Percentiles rank a stretch among this genome's conserved stretches.
Evolutionary conservation across 768 basidiomycete species (phyloP).

Genomic region (Rubroboletus satanas): DNA sequence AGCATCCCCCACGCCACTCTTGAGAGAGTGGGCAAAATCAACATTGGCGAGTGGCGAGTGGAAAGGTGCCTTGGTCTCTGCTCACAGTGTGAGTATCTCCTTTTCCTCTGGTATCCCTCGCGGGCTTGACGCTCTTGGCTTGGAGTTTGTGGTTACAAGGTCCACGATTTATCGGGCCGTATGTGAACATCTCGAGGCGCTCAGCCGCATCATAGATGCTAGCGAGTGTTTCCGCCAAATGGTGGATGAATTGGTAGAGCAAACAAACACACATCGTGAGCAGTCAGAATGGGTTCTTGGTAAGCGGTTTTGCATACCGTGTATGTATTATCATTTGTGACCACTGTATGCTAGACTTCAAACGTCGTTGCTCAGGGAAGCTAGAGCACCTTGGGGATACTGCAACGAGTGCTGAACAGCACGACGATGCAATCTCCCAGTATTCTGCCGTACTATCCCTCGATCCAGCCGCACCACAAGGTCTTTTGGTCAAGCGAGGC

Average conservation of each 20-base stretch:
- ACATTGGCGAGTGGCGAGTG: not conserved
- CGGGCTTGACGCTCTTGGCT: not conserved
- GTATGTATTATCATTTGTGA: not conserved
- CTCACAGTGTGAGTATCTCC: not conserved
- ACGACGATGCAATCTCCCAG: not conserved
- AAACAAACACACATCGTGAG: not conserved
- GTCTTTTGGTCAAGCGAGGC: slow-evolving; percentile 7
- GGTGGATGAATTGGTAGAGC: not conserved
- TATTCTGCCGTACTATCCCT: slow-evolving; percentile 2
- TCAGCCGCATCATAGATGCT: not conserved
- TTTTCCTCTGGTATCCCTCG: not conserved
- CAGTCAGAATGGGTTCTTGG: not conserved
- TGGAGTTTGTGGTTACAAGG: not conserved
- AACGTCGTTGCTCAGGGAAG: not conserved
- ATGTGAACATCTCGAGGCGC: not conserved
- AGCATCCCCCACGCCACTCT: not conserved
- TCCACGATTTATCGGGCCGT: not conserved
- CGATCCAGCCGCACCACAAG: not conserved
- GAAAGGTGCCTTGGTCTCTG: not conserved
- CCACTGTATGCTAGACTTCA: not conserved
- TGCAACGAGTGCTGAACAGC: not conserved
- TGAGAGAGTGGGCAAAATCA: not conserved
- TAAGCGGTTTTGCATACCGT: not conserved
- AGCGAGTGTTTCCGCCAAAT: not conserved
- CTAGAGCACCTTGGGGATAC: not conserved